Percentiles rank a stretch among this genome's conserved stretches.
phyloP scores from a whole-genome alignment of 2,329 filamentous ascomycete genomes.

The Talaromyces sp. region DNA sequence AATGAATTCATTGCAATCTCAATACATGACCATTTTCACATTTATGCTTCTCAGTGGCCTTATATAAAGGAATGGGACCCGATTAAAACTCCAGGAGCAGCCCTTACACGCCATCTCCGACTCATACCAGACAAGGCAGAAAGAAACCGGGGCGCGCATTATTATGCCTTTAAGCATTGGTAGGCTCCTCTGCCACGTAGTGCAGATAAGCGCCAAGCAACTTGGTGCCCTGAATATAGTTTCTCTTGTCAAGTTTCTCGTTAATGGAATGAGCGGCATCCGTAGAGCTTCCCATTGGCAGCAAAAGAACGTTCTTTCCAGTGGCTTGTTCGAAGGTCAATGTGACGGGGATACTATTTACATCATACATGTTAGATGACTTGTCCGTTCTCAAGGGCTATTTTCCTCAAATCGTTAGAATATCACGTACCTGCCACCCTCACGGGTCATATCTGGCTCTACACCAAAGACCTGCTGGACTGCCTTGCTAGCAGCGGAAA shows the following conservation, averaged over 20 bases:
- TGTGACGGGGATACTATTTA: constrained; percentile 86
- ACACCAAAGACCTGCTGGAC: constrained; percentile 92
- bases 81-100: neutral
- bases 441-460: constrained; percentile 88
- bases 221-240: constrained; percentile 98
- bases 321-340: constrained; percentile 96
- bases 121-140: neutral
- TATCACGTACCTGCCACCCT: constrained; percentile 71
- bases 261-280: constrained; percentile 97
- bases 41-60: neutral
- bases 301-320: constrained; percentile 90
- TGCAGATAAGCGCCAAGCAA: constrained; percentile 90
- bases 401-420: neutral
- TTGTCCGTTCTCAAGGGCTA: neutral
- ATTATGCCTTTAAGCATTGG: constrained; percentile 22
- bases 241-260: constrained; percentile 93
- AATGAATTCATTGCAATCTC: neutral
- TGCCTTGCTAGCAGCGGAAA: constrained; percentile 89
- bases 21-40: neutral
- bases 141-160: too few relatives aligned
- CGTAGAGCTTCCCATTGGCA: constrained; percentile 96
- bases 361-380: neutral
- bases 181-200: constrained; percentile 88
- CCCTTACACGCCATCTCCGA: neutral
- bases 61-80: neutral